phyloP scores from a whole-genome alignment of 177 flowering plant genomes.

The Vitis hybrid region DNA sequence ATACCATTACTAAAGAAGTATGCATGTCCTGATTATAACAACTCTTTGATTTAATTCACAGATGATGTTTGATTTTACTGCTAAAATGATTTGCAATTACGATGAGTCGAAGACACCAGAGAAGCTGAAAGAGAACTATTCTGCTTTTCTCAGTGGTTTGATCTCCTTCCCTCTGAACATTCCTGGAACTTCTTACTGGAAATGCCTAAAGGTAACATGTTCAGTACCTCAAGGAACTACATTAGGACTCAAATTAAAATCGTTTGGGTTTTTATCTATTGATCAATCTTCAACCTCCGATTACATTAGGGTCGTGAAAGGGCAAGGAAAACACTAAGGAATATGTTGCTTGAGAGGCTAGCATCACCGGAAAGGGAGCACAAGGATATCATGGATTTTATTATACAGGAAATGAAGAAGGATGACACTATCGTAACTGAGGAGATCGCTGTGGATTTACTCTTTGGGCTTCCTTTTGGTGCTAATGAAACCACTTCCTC shows the following conservation, averaged over 20 bases:
- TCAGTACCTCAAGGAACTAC: too few relatives aligned
- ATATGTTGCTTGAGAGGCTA: slow-evolving; percentile 63
- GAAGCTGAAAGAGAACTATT: slow-evolving; percentile 68
- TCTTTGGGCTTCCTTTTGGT: slow-evolving; percentile 93
- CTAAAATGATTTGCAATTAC: slow-evolving; percentile 78
- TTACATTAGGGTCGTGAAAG: slow-evolving; percentile 67
- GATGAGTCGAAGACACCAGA: slow-evolving; percentile 61
- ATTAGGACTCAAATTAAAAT: too few relatives aligned
- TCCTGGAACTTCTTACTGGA: slow-evolving; percentile 87
- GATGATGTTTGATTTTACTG: slow-evolving; percentile 90
- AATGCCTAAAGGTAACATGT: slow-evolving; percentile 62
- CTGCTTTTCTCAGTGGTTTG: slow-evolving; percentile 76
- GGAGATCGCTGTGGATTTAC: slow-evolving; percentile 74
- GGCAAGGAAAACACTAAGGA: slow-evolving; percentile 78
- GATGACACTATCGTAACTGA: slow-evolving; percentile 79
- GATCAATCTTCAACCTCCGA: too few relatives aligned
- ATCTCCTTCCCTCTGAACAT: slow-evolving; percentile 92
- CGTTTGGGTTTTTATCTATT: too few relatives aligned
- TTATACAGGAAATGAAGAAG: slow-evolving; percentile 67
- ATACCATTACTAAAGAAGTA: too few relatives aligned
- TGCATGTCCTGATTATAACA: background rate
- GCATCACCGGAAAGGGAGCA: slow-evolving; percentile 39
- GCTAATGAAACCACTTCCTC: slow-evolving; percentile 91
- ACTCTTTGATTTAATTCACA: slow-evolving; percentile 31
- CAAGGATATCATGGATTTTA: slow-evolving; percentile 74